These are phyloP conservation scores for Lepiota brunneoincarnata DNA, from an alignment of 768 basidiomycete species.

Conservation along the genomic window DNA sequence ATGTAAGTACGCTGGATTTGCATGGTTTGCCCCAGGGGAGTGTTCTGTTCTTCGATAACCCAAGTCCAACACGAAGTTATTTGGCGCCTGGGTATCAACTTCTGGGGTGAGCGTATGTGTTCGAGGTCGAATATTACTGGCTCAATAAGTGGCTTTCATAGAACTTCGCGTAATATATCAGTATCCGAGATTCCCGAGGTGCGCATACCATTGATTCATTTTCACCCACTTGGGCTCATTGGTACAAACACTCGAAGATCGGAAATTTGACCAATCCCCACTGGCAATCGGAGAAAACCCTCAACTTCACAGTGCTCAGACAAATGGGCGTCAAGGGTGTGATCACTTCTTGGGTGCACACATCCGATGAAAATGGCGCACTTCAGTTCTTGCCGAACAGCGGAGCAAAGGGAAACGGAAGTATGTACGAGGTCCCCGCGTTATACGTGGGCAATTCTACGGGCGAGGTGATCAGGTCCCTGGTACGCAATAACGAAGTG, in stretches of 20 bases:
- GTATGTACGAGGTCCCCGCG: too few species aligned
- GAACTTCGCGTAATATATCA: too few species aligned
- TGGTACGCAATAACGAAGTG: too few species aligned
- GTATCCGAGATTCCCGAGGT: too few species aligned
- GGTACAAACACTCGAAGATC: conserved; percentile 12
- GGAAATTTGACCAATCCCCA: conserved; percentile 29
- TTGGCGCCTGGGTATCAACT: conserved; percentile 24
- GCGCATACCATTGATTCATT: background rate
- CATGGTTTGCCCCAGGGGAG: conserved; percentile 16
- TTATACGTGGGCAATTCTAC: too few species aligned
- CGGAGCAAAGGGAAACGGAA: too few species aligned
- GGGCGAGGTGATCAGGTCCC: too few species aligned
- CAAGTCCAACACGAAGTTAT: conserved; percentile 28
- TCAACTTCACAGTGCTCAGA: conserved; percentile 21
- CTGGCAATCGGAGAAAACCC: conserved; percentile 27
- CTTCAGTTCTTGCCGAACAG: too few species aligned
- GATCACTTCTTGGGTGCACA: too few species aligned
- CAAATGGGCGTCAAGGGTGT: conserved; percentile 19
- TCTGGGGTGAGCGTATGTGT: conserved; percentile 22
- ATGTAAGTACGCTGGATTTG: conserved; percentile 19
- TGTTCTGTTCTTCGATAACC: too few species aligned
- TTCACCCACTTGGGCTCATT: background rate
- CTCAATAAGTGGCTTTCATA: too few species aligned
- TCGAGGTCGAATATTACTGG: background rate
- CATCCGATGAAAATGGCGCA: too few species aligned